Percentiles rank a stretch among this genome's conserved stretches.
Evolutionary conservation across 768 basidiomycete genomes (phyloP).

Genomic region (Boletus rubroflammeus): DNA sequence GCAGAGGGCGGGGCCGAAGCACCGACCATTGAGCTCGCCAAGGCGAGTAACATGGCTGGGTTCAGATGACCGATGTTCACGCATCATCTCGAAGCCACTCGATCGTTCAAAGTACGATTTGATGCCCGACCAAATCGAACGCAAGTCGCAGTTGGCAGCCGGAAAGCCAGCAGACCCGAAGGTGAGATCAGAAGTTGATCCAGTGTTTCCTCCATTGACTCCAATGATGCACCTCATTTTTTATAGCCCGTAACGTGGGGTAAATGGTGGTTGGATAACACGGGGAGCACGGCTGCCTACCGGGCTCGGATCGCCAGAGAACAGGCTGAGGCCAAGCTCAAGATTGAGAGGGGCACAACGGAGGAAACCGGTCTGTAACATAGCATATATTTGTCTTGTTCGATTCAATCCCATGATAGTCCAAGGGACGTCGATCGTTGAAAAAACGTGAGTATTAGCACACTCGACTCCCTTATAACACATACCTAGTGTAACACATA

Average conservation of each 20-base stretch:
- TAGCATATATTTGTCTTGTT: not conserved
- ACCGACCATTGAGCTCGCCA: conserved; percentile 7
- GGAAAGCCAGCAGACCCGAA: not conserved
- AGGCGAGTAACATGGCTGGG: not conserved
- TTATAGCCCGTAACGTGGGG: conserved; percentile 6
- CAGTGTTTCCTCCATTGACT: not conserved
- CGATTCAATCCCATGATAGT: not conserved
- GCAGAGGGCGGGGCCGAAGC: conserved; percentile 13
- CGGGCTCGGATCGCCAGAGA: conserved; percentile 11
- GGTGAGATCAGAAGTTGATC: not conserved
- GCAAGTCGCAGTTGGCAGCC: not conserved
- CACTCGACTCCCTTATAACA: no score
- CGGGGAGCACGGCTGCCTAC: conserved; percentile 12
- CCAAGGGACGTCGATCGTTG: not conserved
- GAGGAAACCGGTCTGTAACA: not conserved
- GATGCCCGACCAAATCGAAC: conserved; percentile 3
- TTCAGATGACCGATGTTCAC: not conserved
- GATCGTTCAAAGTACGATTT: conserved; percentile 15
- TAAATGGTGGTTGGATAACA: conserved; percentile 12
- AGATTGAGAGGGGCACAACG: not conserved
- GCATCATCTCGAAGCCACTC: not conserved
- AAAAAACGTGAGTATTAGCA: not conserved
- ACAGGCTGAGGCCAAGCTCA: conserved; percentile 2
- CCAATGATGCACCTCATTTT: no score
- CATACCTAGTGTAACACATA: no score